Evolutionary conservation across 2,329 filamentous ascomycete genomes (phyloP).

Genomic region (Paraphoma chrysanthemicola): DNA sequence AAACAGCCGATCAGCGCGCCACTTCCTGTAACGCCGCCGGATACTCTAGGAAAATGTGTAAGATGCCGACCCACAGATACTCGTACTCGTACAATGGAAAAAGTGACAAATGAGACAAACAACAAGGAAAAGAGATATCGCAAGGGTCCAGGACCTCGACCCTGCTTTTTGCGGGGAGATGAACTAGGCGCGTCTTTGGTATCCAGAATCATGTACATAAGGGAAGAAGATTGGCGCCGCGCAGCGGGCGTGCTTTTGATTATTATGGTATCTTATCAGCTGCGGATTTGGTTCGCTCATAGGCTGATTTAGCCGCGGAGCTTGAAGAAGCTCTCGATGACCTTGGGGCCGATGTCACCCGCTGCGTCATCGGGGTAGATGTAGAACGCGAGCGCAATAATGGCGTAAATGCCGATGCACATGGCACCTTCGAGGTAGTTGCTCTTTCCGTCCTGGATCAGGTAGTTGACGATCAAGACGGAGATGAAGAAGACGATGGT

Average conservation of each 20-base stretch:
- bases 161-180: too few species aligned
- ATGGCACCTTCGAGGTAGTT: conserved; percentile 84
- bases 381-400: conserved; percentile 67
- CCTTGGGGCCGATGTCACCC: conserved; percentile 37
- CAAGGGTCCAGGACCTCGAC: not conserved
- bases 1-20: not conserved
- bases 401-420: conserved; percentile 62
- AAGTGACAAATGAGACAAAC: not conserved
- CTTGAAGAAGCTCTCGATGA: conserved; percentile 38
- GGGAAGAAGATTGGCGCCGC: not conserved
- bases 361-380: conserved; percentile 64
- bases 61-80: not conserved
- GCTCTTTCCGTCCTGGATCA: conserved; percentile 83
- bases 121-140: not conserved
- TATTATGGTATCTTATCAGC: not conserved
- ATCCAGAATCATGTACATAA: not conserved
- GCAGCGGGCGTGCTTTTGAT: conserved; percentile 3
- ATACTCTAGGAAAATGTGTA: not conserved
- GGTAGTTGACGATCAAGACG: conserved; percentile 85
- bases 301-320: not conserved
- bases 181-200: not conserved
- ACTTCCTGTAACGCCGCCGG: not conserved
- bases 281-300: not conserved
- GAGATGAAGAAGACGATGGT: conserved; percentile 85
- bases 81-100: not conserved